A percentile compares a stretch with the other conserved stretches of the same genome.
Evolutionary conservation across 2,329 filamentous ascomycete species (phyloP).

Genomic region (Curvularia sp.): DNA sequence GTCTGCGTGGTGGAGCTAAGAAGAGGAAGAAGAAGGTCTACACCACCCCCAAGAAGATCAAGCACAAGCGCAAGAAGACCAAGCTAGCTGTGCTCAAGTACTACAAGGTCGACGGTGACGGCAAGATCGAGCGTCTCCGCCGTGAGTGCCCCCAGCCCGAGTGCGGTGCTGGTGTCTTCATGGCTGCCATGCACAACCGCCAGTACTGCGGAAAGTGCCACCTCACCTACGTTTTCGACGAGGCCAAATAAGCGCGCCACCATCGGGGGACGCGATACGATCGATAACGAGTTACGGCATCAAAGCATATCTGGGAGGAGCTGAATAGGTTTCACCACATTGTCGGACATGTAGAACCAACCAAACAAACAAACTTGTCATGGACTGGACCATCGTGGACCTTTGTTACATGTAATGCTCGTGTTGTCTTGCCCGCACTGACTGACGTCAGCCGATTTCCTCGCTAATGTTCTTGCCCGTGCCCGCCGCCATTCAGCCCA

Average conservation of each 20-base stretch:
- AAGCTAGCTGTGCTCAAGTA: constrained; percentile 99
- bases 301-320: constrained; percentile 34
- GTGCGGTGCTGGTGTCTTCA: constrained; percentile 99
- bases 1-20: constrained; percentile 90
- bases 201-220: constrained; percentile 89
- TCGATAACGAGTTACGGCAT: constrained; percentile 38
- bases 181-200: constrained; percentile 99
- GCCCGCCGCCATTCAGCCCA: not conserved
- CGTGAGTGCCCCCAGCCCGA: constrained; percentile 85
- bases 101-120: constrained; percentile 99
- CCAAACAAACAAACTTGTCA: constrained; percentile 35
- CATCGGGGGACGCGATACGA: constrained; percentile 24
- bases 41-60: constrained; percentile 99
- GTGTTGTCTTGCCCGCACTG: not conserved
- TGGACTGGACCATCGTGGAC: constrained; percentile 17
- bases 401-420: not conserved
- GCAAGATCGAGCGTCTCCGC: constrained; percentile 99
- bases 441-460: constrained; percentile 3
- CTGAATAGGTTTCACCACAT: constrained; percentile 31
- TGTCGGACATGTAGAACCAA: constrained; percentile 36
- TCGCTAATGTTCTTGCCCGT: constrained; percentile 5
- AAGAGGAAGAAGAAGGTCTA: constrained; percentile 99
- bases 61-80: constrained; percentile 99
- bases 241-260: constrained; percentile 61
- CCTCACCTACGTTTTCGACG: constrained; percentile 75